These are phyloP conservation scores for Solanum tacnaense DNA, from an alignment of 257 asterid species.

Conservation along the genomic window DNA sequence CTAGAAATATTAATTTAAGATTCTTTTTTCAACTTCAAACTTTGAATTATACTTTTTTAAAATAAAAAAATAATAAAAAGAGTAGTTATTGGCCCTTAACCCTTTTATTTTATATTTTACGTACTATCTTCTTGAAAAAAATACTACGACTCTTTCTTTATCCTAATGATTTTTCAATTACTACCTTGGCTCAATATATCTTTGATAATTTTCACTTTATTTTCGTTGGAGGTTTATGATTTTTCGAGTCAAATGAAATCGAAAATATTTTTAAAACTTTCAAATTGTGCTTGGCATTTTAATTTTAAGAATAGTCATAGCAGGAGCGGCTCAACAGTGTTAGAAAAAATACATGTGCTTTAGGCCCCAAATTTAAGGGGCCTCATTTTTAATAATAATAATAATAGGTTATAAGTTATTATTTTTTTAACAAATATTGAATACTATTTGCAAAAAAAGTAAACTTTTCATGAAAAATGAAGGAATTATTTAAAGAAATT, in stretches of 20 bases:
- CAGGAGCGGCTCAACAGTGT: no score
- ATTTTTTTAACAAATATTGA: no score
- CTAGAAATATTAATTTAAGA: background rate
- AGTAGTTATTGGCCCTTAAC: background rate
- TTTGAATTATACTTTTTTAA: background rate
- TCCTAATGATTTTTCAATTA: background rate
- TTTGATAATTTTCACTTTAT: background rate
- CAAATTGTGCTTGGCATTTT: background rate
- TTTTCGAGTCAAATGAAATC: background rate
- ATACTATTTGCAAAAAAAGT: no score
- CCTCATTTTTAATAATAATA: no score
- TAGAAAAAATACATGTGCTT: no score
- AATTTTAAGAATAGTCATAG: background rate
- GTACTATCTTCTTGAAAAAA: background rate
- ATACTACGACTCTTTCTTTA: background rate
- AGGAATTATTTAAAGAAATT: no score
- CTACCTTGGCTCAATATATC: background rate
- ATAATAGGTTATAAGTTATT: no score
- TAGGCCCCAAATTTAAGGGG: no score
- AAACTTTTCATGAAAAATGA: no score
- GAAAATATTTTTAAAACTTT: no score
- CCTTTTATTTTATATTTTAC: background rate
- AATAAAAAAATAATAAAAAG: background rate
- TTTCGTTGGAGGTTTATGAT: no score
- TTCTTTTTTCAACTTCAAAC: background rate